phyloP scores from a whole-genome alignment of 2,329 filamentous ascomycete genomes.

The Neurospora crassa region DNA sequence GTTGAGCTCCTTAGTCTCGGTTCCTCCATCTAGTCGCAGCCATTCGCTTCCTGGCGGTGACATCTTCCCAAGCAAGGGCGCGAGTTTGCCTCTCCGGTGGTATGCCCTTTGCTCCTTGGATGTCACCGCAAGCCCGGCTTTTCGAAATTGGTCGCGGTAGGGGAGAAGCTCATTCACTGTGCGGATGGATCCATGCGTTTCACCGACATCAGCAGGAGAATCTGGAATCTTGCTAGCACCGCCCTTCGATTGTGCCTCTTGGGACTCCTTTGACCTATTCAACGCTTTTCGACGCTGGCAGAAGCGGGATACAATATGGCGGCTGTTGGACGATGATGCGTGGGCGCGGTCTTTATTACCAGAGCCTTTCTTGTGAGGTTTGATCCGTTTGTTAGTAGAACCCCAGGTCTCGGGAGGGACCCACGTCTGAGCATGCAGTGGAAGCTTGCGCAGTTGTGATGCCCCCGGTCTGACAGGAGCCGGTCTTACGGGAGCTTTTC shows the following conservation, averaged over 20 bases:
- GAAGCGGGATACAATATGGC: slow-evolving; percentile 25
- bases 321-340: slow-evolving; percentile 1
- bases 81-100: not conserved
- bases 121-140: slow-evolving; percentile 47
- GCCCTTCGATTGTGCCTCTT: slow-evolving; percentile 23
- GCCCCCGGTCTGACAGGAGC: not conserved
- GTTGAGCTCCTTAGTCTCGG: slow-evolving; percentile 6
- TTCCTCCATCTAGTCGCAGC: slow-evolving; percentile 5
- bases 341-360: not conserved
- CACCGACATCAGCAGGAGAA: slow-evolving; percentile 30
- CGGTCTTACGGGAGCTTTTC: not conserved
- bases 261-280: slow-evolving; percentile 31
- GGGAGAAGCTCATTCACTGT: slow-evolving; percentile 45
- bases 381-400: not conserved
- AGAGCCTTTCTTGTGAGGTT: not conserved
- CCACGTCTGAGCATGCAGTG: not conserved
- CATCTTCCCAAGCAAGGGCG: not conserved
- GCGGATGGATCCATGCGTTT: slow-evolving; percentile 34
- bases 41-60: slow-evolving; percentile 2
- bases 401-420: not conserved
- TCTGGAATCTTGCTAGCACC: slow-evolving; percentile 27
- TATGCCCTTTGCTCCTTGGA: slow-evolving; percentile 33
- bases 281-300: slow-evolving; percentile 34
- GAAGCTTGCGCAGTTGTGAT: not conserved
- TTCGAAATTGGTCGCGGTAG: slow-evolving; percentile 42